Conservation (phyloP, 1,284 basidiomycete genomes). For the Leccinum angustisporum region DNA sequence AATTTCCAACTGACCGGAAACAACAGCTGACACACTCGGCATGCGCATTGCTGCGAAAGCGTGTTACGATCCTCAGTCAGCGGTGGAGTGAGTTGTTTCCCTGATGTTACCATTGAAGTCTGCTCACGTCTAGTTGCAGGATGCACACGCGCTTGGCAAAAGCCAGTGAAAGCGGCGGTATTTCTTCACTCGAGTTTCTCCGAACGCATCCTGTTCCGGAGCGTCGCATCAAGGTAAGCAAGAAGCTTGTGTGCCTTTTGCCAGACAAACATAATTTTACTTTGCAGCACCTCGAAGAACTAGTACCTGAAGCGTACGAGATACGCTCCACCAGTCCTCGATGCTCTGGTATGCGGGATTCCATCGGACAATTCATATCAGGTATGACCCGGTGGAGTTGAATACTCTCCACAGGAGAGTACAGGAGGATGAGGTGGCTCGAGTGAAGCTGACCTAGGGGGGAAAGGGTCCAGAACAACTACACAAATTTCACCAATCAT, state of each 20-base stretch:
- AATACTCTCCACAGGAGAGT: neutral
- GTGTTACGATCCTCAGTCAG: constrained; percentile 78
- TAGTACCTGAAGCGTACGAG: constrained; percentile 56
- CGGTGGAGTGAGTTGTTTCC: constrained; percentile 57
- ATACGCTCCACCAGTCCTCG: constrained; percentile 49
- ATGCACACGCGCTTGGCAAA: constrained; percentile 66
- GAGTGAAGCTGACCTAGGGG: neutral
- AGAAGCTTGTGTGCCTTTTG: neutral
- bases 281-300: constrained; percentile 51
- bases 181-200: constrained; percentile 49
- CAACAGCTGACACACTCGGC: constrained; percentile 74
- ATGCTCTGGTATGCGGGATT: constrained; percentile 40
- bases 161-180: constrained; percentile 43
- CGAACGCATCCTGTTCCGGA: constrained; percentile 76
- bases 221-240: constrained; percentile 65
- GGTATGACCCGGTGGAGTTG: constrained; percentile 21
- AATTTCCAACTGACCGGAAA: constrained; percentile 6
- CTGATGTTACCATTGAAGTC: neutral
- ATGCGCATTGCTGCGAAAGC: constrained; percentile 72
- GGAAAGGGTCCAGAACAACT: neutral
- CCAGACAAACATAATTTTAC: neutral
- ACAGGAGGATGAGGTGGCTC: neutral
- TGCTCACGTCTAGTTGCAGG: constrained; percentile 37
- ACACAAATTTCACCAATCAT: neutral
- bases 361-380: constrained; percentile 25